Evolutionary conservation across 2,329 filamentous ascomycete species (phyloP).

Genomic region (Elsinoe batatas): DNA sequence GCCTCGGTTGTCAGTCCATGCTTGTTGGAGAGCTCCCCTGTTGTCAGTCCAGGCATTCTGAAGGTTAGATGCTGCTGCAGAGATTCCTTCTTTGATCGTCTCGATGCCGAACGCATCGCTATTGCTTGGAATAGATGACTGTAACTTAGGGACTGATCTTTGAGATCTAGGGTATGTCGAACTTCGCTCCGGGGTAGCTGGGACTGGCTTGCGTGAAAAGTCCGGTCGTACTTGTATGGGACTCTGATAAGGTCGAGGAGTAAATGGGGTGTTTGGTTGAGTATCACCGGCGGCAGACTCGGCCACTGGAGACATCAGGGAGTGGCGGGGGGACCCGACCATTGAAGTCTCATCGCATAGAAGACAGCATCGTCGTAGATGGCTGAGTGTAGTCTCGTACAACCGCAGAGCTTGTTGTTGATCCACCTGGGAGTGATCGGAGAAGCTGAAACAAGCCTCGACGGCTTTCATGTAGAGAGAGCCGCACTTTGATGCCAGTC

Average conservation of each 20-base stretch:
- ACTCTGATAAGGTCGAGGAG: neutral
- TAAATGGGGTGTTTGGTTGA: neutral
- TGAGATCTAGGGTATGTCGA: constrained; percentile 7
- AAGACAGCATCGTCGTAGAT: constrained; percentile 28
- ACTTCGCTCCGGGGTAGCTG: neutral
- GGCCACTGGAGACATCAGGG: constrained; percentile 3
- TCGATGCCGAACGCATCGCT: constrained; percentile 3
- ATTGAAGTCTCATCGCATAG: constrained; percentile 22
- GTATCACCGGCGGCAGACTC: neutral
- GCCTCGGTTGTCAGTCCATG: neutral
- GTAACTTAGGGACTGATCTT: neutral
- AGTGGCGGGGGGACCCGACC: neutral
- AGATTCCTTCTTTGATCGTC: constrained; percentile 10
- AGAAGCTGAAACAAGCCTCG: constrained; percentile 60
- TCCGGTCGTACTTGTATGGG: neutral
- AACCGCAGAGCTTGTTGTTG: constrained; percentile 19
- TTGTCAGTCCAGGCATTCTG: constrained; percentile 2
- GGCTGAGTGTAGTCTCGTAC: constrained; percentile 24
- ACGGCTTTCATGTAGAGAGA: constrained; percentile 67
- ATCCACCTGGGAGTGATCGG: constrained; percentile 37
- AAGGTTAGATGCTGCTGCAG: constrained; percentile 9
- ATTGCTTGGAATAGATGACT: neutral
- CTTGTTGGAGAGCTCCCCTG: constrained; percentile 1
- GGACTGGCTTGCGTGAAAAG: neutral
- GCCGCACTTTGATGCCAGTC: constrained; percentile 58